Base-by-base conservation (phyloP, 2,329 filamentous ascomycete species). In the Fusarium falciforme region DNA sequence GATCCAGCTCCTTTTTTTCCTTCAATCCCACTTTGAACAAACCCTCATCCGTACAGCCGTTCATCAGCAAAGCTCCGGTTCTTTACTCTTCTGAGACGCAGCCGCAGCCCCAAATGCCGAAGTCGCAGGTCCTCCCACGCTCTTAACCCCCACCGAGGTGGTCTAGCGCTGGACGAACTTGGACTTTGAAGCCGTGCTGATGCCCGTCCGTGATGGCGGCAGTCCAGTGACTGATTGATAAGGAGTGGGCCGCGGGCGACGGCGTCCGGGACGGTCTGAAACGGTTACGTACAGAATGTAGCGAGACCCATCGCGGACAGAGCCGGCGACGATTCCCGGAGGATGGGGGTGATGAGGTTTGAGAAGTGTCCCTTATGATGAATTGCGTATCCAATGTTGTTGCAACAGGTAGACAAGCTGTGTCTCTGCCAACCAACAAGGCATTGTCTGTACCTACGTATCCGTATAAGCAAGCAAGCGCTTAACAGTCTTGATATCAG, bases 211-310 rank as follows among this genome's bases (percentile, higher is more conserved):
- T 72, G 70, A 73, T 68, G 71, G 68, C 55, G 59, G 64, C 74
- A 67, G 44, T 22, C 36, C 59, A 49, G 49, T 69, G 31, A 71
- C 76, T 77, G 76, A 77, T 77, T 77, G 76, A 77, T 77, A 77
- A 77, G 72, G 66, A 55, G 67, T 64, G 67, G 71, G 49, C 49
- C 58, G 14, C 36, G 55, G 58, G 40, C 25, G 25, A 22, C 52
- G 44, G 61, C 54, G 49, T 58, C 44, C 66, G 52, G 42, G 59
- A 61, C 40, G 10, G 29, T 20, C 38, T 38, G n/a, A 27, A 60
- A 52, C 60, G 62, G 33, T 74, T 74, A 73, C 71, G 71, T 64
- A 64, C 61, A 44, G 61, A 55, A 42, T n/a, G 42, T 60, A 42
- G 1, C 27, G 35, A 42, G n/a, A 25, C n/a, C n/a, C 58, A 40